A percentile compares a stretch with the other conserved stretches of the same genome.
Evolutionary conservation across 1,284 basidiomycete genomes (phyloP).

Genomic region (Irpex lacteus): DNA sequence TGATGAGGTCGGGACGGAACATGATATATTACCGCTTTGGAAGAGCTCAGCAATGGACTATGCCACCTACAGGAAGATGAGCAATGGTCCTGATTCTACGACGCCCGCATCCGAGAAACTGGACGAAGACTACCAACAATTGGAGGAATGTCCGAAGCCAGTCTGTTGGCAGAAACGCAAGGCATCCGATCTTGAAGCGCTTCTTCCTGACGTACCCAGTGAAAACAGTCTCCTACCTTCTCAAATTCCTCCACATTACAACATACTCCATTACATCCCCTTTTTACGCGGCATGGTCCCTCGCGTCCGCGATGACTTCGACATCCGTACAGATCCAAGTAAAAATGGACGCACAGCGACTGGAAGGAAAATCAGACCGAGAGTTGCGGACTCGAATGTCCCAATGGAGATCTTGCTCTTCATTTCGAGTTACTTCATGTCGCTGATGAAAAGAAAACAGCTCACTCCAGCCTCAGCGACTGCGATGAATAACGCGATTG

Average conservation of each 20-base stretch:
- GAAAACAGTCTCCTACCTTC: slow-evolving; percentile 51
- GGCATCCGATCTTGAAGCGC: slow-evolving; percentile 55
- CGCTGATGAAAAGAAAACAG: slow-evolving; percentile 40
- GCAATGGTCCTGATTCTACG: slow-evolving; percentile 18
- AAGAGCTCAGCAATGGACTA: slow-evolving; percentile 40
- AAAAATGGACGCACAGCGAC: slow-evolving; percentile 25
- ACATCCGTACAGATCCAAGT: neutral
- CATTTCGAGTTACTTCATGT: slow-evolving; percentile 51
- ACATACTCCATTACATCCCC: slow-evolving; percentile 55
- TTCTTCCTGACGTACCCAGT: slow-evolving; percentile 45
- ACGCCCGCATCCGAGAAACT: slow-evolving; percentile 3
- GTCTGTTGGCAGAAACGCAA: slow-evolving; percentile 18
- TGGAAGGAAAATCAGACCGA: slow-evolving; percentile 37
- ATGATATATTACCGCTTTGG: slow-evolving; percentile 59
- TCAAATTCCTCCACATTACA: slow-evolving; percentile 47
- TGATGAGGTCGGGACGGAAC: slow-evolving; percentile 28
- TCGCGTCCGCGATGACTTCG: slow-evolving; percentile 21
- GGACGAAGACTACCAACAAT: neutral
- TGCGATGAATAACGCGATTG: slow-evolving; percentile 42
- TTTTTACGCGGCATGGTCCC: slow-evolving; percentile 45
- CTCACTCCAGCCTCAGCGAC: slow-evolving; percentile 50
- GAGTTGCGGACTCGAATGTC: slow-evolving; percentile 54
- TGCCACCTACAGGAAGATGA: slow-evolving; percentile 19
- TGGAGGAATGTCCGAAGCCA: slow-evolving; percentile 13
- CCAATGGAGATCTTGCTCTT: slow-evolving; percentile 60